Base-by-base conservation (phyloP, 2,329 filamentous ascomycete species). In the Cladophialophora immunda region DNA sequence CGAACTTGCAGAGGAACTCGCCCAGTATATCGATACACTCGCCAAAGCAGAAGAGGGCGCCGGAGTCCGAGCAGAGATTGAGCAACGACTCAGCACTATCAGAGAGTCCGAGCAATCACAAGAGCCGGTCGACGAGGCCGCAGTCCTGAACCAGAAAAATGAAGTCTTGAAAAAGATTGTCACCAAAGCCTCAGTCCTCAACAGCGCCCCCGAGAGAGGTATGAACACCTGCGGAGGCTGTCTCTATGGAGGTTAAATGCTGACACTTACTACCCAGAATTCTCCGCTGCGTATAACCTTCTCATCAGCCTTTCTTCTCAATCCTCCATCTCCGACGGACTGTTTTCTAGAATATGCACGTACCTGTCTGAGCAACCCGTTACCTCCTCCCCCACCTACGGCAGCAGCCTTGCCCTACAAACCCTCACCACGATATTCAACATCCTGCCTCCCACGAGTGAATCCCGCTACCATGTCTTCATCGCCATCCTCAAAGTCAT, bases 361-460 rank as follows among this genome's bases (percentile, higher is more conserved):
- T 94, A 96, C 82, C 92, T 99, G 77, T 88, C 89, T 72, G 69
- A 73, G 34, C 91, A 92, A 79, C 94, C 95, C 71, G 89, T 98
- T 77, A 88, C 90, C 69, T 92, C 92, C 69, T 97, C 94, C 58
- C 92, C 93, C 62, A 84, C 90, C 73, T 94, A 97, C 82, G 93
- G 94, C 74, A 86, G 91, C 70, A 90, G 91, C 58, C 87, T 99
- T 72, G 93, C 93, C 71, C 90, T 98, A 74, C 93, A 93, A 73
- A 91, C 95, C 74, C 88, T 99, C 73, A 93, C 92, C 77, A 97
- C 94, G 75, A 89, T 99, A 77, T 99, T 98, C 90, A 99, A 99
- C 86, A 90, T 96, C 72, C 87, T 98, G 73, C 83, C 89, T 73
- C 83, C 89, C 68, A 84, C 89, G 76, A 90, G 93, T 77, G 90